Conservation (phyloP, 306 rosid species). For the Casuarina glauca region DNA sequence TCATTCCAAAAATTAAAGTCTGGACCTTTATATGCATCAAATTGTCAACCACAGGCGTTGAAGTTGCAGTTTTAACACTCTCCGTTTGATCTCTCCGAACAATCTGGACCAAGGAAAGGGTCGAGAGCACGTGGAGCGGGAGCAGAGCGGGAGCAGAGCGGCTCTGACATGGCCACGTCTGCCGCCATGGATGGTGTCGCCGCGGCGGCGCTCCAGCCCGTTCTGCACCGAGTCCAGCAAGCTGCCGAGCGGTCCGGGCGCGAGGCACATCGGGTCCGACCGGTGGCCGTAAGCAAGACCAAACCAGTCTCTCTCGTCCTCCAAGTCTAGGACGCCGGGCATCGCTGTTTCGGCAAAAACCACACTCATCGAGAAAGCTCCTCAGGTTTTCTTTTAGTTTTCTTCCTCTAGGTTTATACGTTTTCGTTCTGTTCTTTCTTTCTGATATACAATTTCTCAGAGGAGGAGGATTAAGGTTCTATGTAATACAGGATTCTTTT, state of each 20-base stretch:
- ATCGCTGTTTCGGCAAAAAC: slow-evolving; percentile 85
- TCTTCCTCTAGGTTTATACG: background rate
- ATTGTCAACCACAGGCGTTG: background rate
- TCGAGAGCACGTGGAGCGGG: background rate
- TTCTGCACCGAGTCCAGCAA: slow-evolving; percentile 52
- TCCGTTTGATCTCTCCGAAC: background rate
- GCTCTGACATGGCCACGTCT: slow-evolving; percentile 42
- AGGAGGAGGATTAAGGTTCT: background rate
- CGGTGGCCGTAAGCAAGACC: slow-evolving; percentile 89
- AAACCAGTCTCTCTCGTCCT: slow-evolving; percentile 63
- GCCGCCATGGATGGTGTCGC: slow-evolving; percentile 41
- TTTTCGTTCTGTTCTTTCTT: background rate
- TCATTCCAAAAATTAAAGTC: too few relatives aligned
- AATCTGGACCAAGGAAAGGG: slow-evolving; percentile 20
- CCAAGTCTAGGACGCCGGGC: slow-evolving; percentile 86
- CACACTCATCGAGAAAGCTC: slow-evolving; percentile 77
- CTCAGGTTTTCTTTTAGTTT: slow-evolving; percentile 48
- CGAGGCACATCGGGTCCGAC: slow-evolving; percentile 46
- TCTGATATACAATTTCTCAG: background rate
- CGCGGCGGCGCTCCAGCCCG: slow-evolving; percentile 49
- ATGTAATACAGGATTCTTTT: background rate
- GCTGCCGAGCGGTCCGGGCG: slow-evolving; percentile 69
- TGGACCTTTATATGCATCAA: too few relatives aligned
- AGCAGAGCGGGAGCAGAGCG: background rate
- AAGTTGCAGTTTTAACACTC: background rate